These are phyloP conservation scores for Sphagnum fallax DNA, from an alignment of 228 moss, liverwort and hornwort species.

Conservation along the genomic window DNA sequence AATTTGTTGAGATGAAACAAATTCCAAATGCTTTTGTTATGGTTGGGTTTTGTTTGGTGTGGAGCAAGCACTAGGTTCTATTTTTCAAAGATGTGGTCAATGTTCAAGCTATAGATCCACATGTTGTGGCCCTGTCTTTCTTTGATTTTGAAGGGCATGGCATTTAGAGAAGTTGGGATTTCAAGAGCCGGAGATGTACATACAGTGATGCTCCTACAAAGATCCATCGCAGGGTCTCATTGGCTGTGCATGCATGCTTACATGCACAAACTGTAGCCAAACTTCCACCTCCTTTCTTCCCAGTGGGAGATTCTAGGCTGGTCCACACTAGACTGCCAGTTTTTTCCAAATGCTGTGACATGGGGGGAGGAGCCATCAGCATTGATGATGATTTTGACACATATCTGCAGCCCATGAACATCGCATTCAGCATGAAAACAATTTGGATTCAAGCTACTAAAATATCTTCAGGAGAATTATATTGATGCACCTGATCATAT, in stretches of 20 bases:
- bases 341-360: no score
- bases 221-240: constrained; percentile 30
- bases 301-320: no score
- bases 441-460: no score
- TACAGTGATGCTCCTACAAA: constrained; percentile 28
- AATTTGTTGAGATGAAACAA: no score
- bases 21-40: neutral
- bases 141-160: neutral
- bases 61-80: neutral
- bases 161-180: neutral
- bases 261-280: neutral
- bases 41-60: neutral
- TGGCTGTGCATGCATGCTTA: neutral
- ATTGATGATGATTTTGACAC: no score
- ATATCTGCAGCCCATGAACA: no score
- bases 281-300: neutral
- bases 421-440: no score
- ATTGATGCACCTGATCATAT: no score
- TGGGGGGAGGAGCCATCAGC: no score
- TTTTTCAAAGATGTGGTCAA: neutral
- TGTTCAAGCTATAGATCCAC: neutral
- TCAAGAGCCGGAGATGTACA: constrained; percentile 1
- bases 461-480: no score
- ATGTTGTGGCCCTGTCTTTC: neutral
- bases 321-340: no score